Conservation (phyloP, 2,329 filamentous ascomycete genomes). For the Ophiostoma sp. region DNA sequence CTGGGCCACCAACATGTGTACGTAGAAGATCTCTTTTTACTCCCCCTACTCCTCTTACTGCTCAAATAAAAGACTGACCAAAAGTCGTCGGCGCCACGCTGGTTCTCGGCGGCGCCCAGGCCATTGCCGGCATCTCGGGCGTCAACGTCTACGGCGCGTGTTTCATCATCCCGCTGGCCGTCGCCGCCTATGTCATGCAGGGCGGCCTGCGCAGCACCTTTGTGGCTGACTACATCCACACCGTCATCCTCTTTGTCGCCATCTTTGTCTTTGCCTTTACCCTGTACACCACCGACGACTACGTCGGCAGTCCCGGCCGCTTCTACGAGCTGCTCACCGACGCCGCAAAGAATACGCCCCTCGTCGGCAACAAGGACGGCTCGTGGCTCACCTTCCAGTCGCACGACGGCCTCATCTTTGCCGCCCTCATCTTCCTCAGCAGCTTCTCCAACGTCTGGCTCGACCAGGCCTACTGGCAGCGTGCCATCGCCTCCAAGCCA, state of each 20-base stretch:
- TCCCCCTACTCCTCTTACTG: background rate
- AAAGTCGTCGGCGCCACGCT: constrained; percentile 37
- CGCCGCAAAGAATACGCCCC: constrained; percentile 34
- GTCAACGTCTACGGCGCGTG: constrained; percentile 40
- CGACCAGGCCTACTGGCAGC: constrained; percentile 43
- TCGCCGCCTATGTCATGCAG: constrained; percentile 37
- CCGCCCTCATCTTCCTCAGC: constrained; percentile 36
- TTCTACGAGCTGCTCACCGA: constrained; percentile 38
- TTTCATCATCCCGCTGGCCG: constrained; percentile 31
- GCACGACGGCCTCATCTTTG: constrained; percentile 37
- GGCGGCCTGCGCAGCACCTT: constrained; percentile 38
- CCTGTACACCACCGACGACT: constrained; percentile 31
- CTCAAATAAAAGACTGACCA: background rate
- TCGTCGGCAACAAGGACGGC: constrained; percentile 34
- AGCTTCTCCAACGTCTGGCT: constrained; percentile 38
- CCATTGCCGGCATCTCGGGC: constrained; percentile 38
- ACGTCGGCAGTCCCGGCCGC: constrained; percentile 33
- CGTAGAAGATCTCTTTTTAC: background rate
- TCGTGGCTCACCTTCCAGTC: constrained; percentile 38
- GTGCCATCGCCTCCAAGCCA: constrained; percentile 40
- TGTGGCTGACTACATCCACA: constrained; percentile 41
- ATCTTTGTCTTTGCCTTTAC: constrained; percentile 40
- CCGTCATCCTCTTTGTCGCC: constrained; percentile 37
- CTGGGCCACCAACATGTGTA: constrained; percentile 37
- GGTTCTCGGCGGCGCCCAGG: constrained; percentile 38